phyloP scores from a whole-genome alignment of 805 yeast species.

The Teunomyces panamensis region DNA sequence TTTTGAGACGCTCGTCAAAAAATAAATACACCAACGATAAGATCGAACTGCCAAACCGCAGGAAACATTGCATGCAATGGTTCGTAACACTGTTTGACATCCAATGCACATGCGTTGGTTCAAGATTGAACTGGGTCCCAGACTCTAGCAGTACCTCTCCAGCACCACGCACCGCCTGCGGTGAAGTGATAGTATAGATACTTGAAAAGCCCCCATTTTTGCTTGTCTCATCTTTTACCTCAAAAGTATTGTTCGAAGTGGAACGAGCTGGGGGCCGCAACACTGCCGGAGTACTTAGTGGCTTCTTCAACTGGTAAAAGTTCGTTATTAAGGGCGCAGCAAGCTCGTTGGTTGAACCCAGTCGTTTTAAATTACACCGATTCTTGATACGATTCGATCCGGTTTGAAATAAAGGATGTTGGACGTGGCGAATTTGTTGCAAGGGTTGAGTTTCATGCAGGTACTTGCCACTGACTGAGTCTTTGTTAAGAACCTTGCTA shows the following conservation, averaged over 20 bases:
- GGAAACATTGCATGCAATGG: slow-evolving; percentile 43
- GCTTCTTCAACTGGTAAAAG: slow-evolving; percentile 44
- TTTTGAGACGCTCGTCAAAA: slow-evolving; percentile 5
- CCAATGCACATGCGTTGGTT: slow-evolving; percentile 56
- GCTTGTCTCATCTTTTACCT: background rate
- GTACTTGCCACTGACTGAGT: background rate
- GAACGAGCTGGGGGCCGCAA: slow-evolving; percentile 35
- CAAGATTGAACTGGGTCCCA: slow-evolving; percentile 15
- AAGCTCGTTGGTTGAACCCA: background rate
- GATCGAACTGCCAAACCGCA: slow-evolving; percentile 24
- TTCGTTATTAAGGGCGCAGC: background rate
- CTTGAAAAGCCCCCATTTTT: background rate
- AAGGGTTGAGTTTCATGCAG: background rate
- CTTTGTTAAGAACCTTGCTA: slow-evolving; percentile 3
- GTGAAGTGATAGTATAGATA: slow-evolving; percentile 7
- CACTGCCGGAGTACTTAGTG: slow-evolving; percentile 52
- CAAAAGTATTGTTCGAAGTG: background rate
- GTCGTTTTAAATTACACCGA: background rate
- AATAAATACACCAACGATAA: slow-evolving; percentile 8
- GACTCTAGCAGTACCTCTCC: background rate
- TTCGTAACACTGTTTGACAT: slow-evolving; percentile 40
- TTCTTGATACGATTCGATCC: slow-evolving; percentile 3
- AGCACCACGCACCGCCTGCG: background rate
- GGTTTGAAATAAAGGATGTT: slow-evolving; percentile 7
- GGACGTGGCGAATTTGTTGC: background rate